phyloP scores from a whole-genome alignment of 257 asterid species.

The Eucommia ulmoides region DNA sequence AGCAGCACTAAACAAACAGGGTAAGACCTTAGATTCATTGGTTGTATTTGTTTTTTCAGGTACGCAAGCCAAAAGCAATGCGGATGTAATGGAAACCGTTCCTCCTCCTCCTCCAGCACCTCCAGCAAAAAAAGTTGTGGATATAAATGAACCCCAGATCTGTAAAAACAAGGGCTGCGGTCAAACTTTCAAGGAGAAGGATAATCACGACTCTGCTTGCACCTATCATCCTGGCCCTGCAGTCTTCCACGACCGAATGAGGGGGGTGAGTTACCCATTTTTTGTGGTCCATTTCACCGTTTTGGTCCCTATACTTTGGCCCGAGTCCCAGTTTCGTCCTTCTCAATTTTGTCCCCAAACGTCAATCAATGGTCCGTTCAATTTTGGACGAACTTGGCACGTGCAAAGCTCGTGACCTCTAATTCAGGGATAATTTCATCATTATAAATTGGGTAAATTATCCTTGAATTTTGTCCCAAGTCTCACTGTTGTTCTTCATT shows the following conservation, averaged over 20 bases:
- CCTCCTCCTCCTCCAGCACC: constrained; percentile 17
- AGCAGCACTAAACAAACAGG: too few species aligned
- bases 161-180: constrained; percentile 84
- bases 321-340: neutral
- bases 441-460: too few species aligned
- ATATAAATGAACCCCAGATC: constrained; percentile 59
- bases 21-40: neutral
- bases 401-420: too few species aligned
- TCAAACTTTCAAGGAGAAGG: constrained; percentile 63
- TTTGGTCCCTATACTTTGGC: neutral
- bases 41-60: constrained; percentile 22
- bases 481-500: too few species aligned
- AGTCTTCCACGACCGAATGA: constrained; percentile 74
- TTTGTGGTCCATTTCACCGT: too few species aligned
- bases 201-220: constrained; percentile 77
- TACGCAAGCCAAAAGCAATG: constrained; percentile 27
- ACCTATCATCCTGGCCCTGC: constrained; percentile 92
- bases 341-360: too few species aligned
- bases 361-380: too few species aligned
- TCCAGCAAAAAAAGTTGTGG: constrained; percentile 41
- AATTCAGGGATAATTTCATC: too few species aligned
- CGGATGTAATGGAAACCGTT: constrained; percentile 16
- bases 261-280: constrained; percentile 74
- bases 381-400: too few species aligned
- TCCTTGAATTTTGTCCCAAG: too few species aligned